Conservation (phyloP, 306 rosid genomes). For the Cicer cuneatum region DNA sequence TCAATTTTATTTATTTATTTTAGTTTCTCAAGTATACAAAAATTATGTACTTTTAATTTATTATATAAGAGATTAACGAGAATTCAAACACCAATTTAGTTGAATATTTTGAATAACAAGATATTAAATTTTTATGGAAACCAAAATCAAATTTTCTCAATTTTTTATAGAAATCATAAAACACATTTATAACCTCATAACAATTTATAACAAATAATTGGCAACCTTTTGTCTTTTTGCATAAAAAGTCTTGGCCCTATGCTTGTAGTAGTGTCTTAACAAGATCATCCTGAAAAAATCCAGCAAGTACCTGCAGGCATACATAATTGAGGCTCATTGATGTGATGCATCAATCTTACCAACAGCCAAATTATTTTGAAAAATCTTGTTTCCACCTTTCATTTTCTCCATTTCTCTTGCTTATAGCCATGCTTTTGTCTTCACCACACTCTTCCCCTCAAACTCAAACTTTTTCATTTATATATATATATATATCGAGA, state of each 20-base stretch:
- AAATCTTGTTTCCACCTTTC: constrained; percentile 20
- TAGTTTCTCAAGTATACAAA: too few relatives aligned
- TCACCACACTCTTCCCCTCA: constrained; percentile 26
- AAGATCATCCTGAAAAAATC: constrained; percentile 35
- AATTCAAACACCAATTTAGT: too few relatives aligned
- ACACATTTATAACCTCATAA: not conserved
- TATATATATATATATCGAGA: too few relatives aligned
- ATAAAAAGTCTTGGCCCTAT: constrained; percentile 3
- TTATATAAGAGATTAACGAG: too few relatives aligned
- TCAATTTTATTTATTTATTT: too few relatives aligned
- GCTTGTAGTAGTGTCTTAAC: not conserved
- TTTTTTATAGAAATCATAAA: not conserved
- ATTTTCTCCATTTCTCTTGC: constrained; percentile 27
- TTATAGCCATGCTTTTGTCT: constrained; percentile 37
- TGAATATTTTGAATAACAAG: too few relatives aligned
- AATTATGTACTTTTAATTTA: too few relatives aligned
- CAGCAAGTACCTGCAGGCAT: constrained; percentile 47
- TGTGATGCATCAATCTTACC: constrained; percentile 49
- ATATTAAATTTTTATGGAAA: not conserved
- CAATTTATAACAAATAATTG: constrained; percentile 16
- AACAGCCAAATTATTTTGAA: constrained; percentile 35
- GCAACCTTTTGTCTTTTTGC: constrained; percentile 23
- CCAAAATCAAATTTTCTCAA: not conserved
- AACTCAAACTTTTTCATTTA: constrained; percentile 8
- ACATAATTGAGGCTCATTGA: constrained; percentile 52